Conservation (phyloP, 345 rosid species). For the Acer yangbiense region DNA sequence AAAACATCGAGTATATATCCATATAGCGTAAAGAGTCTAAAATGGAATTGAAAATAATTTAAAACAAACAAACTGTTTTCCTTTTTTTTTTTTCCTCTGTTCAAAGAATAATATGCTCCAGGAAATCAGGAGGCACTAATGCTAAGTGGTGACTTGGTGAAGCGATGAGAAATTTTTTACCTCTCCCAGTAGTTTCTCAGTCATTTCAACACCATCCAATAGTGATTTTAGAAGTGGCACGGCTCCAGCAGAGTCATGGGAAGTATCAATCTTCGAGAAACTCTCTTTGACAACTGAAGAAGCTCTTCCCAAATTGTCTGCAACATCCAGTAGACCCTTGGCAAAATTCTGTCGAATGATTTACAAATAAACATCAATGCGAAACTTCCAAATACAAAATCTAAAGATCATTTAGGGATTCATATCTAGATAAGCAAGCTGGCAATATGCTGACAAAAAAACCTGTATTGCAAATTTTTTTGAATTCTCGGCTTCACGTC, state of each 20-base stretch:
- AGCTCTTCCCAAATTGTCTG: constrained; percentile 94
- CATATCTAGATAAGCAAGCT: not conserved
- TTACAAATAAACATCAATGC: constrained; percentile 7
- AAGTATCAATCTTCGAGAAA: constrained; percentile 65
- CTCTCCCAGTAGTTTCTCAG: constrained; percentile 90
- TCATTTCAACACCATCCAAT: constrained; percentile 96
- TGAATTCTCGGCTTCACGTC: constrained; percentile 84
- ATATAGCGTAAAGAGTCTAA: not conserved
- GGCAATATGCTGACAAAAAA: not conserved
- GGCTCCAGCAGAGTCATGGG: constrained; percentile 63
- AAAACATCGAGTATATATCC: not conserved
- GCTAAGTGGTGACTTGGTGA: not conserved
- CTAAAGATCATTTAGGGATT: not conserved
- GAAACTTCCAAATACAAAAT: constrained; percentile 10
- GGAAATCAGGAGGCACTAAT: not conserved
- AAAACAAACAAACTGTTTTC: not conserved
- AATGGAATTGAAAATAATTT: not conserved
- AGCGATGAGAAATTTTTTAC: constrained; percentile 31
- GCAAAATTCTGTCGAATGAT: constrained; percentile 70
- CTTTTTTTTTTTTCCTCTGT: not conserved
- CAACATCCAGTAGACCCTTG: constrained; percentile 76
- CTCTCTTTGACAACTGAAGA: constrained; percentile 81
- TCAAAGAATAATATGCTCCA: not conserved
- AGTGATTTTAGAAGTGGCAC: constrained; percentile 71
- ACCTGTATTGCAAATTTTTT: constrained; percentile 95